Conservation (phyloP, 306 rosid genomes). For the Arachis stenosperma region DNA sequence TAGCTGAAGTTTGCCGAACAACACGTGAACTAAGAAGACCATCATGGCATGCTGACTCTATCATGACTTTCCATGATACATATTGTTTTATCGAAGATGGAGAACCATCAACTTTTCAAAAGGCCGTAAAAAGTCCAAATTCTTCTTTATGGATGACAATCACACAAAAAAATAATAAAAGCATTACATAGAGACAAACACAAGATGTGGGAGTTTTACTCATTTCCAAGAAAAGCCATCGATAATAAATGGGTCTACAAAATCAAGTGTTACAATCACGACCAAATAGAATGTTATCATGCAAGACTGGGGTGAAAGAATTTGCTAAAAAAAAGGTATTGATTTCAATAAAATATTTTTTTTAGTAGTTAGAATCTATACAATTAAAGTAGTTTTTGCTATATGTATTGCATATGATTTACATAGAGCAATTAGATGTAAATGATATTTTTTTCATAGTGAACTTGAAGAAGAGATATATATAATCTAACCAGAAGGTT, state of each 20-base stretch:
- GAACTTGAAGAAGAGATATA: background rate
- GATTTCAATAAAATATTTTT: background rate
- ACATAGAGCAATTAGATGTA: background rate
- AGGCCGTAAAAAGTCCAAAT: too few species aligned
- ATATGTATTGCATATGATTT: background rate
- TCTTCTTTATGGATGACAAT: too few species aligned
- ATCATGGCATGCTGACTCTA: too few species aligned
- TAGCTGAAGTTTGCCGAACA: too few species aligned
- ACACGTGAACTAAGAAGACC: too few species aligned
- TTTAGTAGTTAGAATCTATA: background rate
- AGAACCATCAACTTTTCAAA: too few species aligned
- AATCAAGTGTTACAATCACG: background rate
- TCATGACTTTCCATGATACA: too few species aligned
- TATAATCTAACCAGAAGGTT: background rate
- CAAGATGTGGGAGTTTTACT: too few species aligned
- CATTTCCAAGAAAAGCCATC: too few species aligned
- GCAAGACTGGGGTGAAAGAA: background rate
- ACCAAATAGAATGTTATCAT: background rate
- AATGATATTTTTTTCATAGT: background rate
- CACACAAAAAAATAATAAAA: too few species aligned
- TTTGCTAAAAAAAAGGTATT: background rate
- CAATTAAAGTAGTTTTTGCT: background rate
- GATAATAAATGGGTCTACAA: background rate
- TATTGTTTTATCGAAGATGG: too few species aligned
- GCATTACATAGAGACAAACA: too few species aligned